Evolutionary conservation across 345 rosid species (phyloP).

Genomic region (Heritiera littoralis): DNA sequence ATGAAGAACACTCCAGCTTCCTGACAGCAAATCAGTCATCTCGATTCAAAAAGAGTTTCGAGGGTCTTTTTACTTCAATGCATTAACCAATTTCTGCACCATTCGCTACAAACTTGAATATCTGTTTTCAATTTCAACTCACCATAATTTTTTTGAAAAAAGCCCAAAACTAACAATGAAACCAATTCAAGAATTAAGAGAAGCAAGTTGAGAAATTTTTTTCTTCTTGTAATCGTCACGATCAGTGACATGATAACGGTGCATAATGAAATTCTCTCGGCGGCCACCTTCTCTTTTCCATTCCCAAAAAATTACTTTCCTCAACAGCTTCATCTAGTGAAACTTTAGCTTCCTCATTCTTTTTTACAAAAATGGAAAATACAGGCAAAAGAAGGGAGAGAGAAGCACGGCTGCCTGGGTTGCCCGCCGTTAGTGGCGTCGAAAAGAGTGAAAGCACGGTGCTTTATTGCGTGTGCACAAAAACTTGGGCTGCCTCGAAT

Average conservation of each 20-base stretch:
- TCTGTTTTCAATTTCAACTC: conserved; percentile 34
- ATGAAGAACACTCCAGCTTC: conserved; percentile 57
- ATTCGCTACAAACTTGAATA: conserved; percentile 73
- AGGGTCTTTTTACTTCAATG: conserved; percentile 81
- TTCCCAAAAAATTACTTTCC: conserved; percentile 67
- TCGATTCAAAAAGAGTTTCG: conserved; percentile 77
- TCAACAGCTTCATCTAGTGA: conserved; percentile 72
- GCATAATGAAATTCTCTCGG: conserved; percentile 62
- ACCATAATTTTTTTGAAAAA: neutral
- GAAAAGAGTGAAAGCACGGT: neutral
- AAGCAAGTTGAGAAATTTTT: neutral
- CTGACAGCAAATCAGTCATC: conserved; percentile 78
- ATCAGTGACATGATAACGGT: conserved; percentile 62
- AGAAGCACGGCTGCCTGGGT: neutral
- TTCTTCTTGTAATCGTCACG: conserved; percentile 97
- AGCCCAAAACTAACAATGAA: neutral
- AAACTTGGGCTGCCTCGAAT: neutral
- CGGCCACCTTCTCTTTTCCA: conserved; percentile 88
- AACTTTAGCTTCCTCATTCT: conserved; percentile 68
- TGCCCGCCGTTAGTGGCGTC: neutral
- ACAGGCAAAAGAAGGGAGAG: neutral
- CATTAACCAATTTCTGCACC: conserved; percentile 80
- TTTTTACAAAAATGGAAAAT: neutral
- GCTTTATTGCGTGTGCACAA: neutral
- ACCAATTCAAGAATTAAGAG: neutral